phyloP scores from a whole-genome alignment of 1,284 basidiomycete genomes.

The Rhodotorula sp. region DNA sequence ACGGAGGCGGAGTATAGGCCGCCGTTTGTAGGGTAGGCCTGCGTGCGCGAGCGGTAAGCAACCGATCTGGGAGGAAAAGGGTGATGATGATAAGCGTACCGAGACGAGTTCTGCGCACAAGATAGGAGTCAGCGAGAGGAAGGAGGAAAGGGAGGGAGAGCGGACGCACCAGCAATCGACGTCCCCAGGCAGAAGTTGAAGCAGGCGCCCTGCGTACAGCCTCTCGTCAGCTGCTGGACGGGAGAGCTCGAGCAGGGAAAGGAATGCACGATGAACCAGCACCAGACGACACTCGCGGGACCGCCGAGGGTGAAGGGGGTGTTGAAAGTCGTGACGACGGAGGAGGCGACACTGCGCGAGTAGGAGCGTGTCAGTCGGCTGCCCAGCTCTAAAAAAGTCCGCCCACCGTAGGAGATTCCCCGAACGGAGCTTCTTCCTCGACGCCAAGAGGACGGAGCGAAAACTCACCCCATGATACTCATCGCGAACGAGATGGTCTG shows the following conservation, averaged over 20 bases:
- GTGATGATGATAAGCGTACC: not conserved
- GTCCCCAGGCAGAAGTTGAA: constrained; percentile 73
- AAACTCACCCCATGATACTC: constrained; percentile 49
- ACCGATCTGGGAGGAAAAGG: rapidly evolving
- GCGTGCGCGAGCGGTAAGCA: not conserved
- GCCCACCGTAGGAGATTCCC: no score
- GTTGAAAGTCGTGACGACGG: constrained; percentile 75
- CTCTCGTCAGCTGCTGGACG: not conserved
- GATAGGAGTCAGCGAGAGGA: not conserved
- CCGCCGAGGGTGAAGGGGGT: constrained; percentile 72
- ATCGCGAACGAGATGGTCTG: constrained; percentile 70
- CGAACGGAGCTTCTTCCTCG: not conserved
- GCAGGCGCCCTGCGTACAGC: constrained; percentile 53
- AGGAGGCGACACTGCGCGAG: constrained; percentile 61
- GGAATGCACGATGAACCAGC: constrained; percentile 56
- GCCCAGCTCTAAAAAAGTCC: no score
- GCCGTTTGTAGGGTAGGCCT: constrained; percentile 67
- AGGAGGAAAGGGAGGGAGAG: not conserved
- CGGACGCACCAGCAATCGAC: constrained; percentile 64
- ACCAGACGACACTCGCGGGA: constrained; percentile 71
- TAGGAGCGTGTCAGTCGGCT: not conserved
- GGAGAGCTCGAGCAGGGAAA: constrained; percentile 51
- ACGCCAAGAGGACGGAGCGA: not conserved
- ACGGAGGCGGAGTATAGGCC: constrained; percentile 63
- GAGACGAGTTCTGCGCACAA: constrained; percentile 20